Conservation (phyloP, 2,329 filamentous ascomycete genomes). For the Monosporascus sp. region DNA sequence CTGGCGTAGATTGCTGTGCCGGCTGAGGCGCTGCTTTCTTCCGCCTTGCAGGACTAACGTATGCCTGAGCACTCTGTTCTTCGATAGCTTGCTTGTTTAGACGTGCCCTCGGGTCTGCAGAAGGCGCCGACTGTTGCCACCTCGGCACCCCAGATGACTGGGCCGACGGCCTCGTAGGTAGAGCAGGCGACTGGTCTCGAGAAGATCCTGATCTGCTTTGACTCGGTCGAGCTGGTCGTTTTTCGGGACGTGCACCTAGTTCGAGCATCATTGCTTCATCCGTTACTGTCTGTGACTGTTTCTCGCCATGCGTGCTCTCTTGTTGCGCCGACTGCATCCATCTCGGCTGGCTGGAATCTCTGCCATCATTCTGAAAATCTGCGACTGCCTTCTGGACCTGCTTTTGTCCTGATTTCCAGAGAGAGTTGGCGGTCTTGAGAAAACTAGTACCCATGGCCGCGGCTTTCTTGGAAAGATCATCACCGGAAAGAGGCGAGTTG, state of each 20-base stretch:
- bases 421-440: slow-evolving; percentile 87
- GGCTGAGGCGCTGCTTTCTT: slow-evolving; percentile 59
- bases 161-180: slow-evolving; percentile 37
- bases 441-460: slow-evolving; percentile 77
- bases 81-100: slow-evolving; percentile 71
- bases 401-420: slow-evolving; percentile 94
- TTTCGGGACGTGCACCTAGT: slow-evolving; percentile 53
- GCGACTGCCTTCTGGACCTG: slow-evolving; percentile 88
- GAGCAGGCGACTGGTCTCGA: slow-evolving; percentile 46
- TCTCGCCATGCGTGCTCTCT: slow-evolving; percentile 33
- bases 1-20: slow-evolving; percentile 37
- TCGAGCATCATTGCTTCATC: slow-evolving; percentile 80
- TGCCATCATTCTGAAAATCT: slow-evolving; percentile 70
- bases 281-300: slow-evolving; percentile 42
- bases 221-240: slow-evolving; percentile 26
- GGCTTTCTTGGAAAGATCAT: slow-evolving; percentile 75
- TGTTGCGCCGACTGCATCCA: slow-evolving; percentile 83
- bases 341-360: slow-evolving; percentile 76
- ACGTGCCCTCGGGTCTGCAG: slow-evolving; percentile 50
- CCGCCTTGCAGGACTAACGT: slow-evolving; percentile 80
- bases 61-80: slow-evolving; percentile 75
- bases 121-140: slow-evolving; percentile 50
- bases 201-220: slow-evolving; percentile 22
- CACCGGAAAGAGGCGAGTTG: slow-evolving; percentile 53
- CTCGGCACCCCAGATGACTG: slow-evolving; percentile 46